Conservation (phyloP, 179 eudicot species). For the Nepenthes alata region DNA sequence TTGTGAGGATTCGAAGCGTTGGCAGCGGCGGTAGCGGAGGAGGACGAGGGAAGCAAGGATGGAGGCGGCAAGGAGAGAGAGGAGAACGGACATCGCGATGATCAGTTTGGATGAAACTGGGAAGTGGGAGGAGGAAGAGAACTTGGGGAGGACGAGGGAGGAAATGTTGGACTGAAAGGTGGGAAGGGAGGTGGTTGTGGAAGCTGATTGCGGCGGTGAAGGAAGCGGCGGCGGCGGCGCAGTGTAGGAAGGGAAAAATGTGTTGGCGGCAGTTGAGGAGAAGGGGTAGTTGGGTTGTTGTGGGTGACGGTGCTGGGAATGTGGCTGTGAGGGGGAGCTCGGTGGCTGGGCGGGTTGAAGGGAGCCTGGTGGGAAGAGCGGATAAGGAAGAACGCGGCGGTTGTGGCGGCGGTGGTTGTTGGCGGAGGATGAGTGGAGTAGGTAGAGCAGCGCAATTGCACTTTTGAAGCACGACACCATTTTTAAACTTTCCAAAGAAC, state of each 20-base stretch:
- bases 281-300: neutral
- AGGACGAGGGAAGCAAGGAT: slow-evolving; percentile 13
- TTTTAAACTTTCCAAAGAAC: too few relatives aligned
- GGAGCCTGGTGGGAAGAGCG: neutral
- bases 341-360: neutral
- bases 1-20: neutral
- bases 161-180: slow-evolving; percentile 38
- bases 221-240: neutral
- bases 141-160: slow-evolving; percentile 22
- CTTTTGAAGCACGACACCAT: too few relatives aligned
- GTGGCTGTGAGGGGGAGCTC: slow-evolving; percentile 4
- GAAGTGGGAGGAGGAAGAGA: slow-evolving; percentile 9
- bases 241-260: slow-evolving; percentile 15
- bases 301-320: neutral
- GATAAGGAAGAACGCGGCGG: slow-evolving; percentile 14
- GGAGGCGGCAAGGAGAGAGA: slow-evolving; percentile 11
- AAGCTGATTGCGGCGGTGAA: slow-evolving; percentile 15
- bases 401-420: slow-evolving; percentile 6
- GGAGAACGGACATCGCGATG: slow-evolving; percentile 7
- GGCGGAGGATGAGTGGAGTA: slow-evolving; percentile 3
- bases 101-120: slow-evolving; percentile 13
- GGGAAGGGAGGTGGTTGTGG: slow-evolving; percentile 14
- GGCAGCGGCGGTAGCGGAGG: slow-evolving; percentile 13
- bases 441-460: too few relatives aligned
- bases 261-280: slow-evolving; percentile 2